phyloP scores from a whole-genome alignment of 441 rosid genomes.

The Euphorbia celastroides region DNA sequence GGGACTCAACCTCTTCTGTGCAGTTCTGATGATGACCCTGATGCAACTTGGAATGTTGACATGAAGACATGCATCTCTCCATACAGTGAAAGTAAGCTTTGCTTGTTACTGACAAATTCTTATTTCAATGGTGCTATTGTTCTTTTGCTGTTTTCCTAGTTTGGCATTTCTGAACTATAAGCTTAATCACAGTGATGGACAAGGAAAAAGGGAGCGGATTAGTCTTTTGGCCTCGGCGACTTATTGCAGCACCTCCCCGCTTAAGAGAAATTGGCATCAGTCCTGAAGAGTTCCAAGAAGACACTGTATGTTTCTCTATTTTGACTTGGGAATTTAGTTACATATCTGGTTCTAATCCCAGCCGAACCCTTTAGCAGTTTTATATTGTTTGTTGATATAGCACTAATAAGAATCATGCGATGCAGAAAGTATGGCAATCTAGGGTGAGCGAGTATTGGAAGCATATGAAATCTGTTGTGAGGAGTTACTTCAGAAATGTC shows the following conservation, averaged over 20 bases:
- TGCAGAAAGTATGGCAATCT: conserved; percentile 76
- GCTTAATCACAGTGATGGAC: conserved; percentile 61
- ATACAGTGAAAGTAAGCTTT: conserved; percentile 66
- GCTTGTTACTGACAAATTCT: background rate
- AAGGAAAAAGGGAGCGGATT: conserved; percentile 73
- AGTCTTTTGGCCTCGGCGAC: conserved; percentile 86
- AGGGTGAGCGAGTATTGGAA: conserved; percentile 85
- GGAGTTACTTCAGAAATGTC: conserved; percentile 70
- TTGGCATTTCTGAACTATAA: background rate
- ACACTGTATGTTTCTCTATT: conserved; percentile 57
- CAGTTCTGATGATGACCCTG: conserved; percentile 67
- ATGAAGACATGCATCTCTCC: conserved; percentile 91
- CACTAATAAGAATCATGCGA: conserved; percentile 15
- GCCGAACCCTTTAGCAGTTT: background rate
- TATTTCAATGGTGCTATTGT: background rate
- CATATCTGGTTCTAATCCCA: background rate
- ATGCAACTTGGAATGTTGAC: conserved; percentile 76
- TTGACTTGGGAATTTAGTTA: background rate
- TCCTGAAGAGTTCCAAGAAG: conserved; percentile 62
- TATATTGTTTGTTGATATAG: background rate
- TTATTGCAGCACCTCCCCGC: conserved; percentile 68
- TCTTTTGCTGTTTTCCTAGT: background rate
- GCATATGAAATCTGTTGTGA: conserved; percentile 71
- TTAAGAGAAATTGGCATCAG: conserved; percentile 75
- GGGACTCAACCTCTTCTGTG: conserved; percentile 72